Evolutionary conservation across 2,329 filamentous ascomycete species (phyloP).

Genomic region (Emergomyces pasteurianus): DNA sequence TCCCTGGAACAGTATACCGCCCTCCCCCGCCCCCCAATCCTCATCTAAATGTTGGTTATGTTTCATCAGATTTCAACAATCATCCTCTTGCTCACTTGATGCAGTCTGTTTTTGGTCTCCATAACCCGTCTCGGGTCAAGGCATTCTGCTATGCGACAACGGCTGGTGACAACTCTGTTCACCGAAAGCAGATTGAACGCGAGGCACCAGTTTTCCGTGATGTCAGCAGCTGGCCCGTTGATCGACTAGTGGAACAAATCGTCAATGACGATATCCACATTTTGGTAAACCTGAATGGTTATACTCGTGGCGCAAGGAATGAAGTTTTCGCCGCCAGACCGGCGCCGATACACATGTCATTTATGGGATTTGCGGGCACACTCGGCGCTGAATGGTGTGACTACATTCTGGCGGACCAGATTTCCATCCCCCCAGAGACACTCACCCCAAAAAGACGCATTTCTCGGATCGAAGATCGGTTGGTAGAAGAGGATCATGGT

Average conservation of each 20-base stretch:
- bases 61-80: conserved; percentile 98
- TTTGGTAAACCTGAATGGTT: conserved; percentile 93
- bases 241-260: conserved; percentile 76
- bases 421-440: conserved; percentile 70
- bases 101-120: conserved; percentile 96
- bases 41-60: conserved; percentile 82
- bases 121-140: conserved; percentile 59
- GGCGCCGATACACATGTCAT: conserved; percentile 96
- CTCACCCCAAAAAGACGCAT: conserved; percentile 70
- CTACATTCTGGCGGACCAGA: conserved; percentile 83
- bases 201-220: conserved; percentile 88
- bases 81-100: conserved; percentile 93
- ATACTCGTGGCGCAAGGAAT: conserved; percentile 91
- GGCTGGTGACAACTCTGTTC: conserved; percentile 72
- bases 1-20: conserved; percentile 67
- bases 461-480: conserved; percentile 56
- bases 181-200: conserved; percentile 83
- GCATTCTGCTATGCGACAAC: conserved; percentile 96
- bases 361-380: conserved; percentile 97
- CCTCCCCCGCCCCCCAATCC: conserved; percentile 74
- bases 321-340: conserved; percentile 93
- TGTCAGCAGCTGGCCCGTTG: conserved; percentile 73
- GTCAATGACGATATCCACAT: conserved; percentile 83
- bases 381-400: conserved; percentile 97
- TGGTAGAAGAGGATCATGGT: conserved; percentile 53